Conservation (phyloP, 768 basidiomycete genomes). For the Pulveroboletus sp. region DNA sequence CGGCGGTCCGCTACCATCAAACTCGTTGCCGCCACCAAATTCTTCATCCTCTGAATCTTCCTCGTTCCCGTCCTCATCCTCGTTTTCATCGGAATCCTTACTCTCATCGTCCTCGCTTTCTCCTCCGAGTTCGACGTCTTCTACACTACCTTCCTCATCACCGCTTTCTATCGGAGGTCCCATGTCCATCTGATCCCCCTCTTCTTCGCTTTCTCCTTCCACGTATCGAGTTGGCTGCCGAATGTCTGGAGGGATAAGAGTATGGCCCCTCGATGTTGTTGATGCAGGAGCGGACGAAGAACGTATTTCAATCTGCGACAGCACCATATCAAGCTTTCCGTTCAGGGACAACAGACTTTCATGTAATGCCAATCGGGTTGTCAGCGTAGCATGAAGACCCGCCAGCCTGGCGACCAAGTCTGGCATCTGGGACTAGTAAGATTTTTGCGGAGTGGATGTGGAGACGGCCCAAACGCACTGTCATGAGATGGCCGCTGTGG, state of each 20-base stretch:
- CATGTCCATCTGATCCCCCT: slow-evolving; percentile 56
- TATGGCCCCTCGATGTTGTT: slow-evolving; percentile 41
- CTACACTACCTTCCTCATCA: slow-evolving; percentile 72
- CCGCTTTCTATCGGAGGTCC: slow-evolving; percentile 62
- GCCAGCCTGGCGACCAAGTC: slow-evolving; percentile 87
- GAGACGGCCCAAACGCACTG: slow-evolving; percentile 51
- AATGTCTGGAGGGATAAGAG: slow-evolving; percentile 34
- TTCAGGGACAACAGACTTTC: slow-evolving; percentile 82
- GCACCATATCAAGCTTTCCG: slow-evolving; percentile 89
- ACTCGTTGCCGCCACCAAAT: slow-evolving; percentile 38
- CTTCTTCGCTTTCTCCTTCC: slow-evolving; percentile 78
- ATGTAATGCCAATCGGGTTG: slow-evolving; percentile 76
- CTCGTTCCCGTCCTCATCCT: slow-evolving; percentile 41
- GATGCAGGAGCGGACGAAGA: slow-evolving; percentile 66
- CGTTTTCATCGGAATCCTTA: slow-evolving; percentile 20
- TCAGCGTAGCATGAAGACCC: slow-evolving; percentile 77
- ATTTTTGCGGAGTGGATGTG: not conserved
- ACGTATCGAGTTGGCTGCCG: slow-evolving; percentile 55
- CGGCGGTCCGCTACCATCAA: slow-evolving; percentile 38
- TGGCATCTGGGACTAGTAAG: slow-evolving; percentile 63
- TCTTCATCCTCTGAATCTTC: slow-evolving; percentile 45
- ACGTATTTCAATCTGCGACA: slow-evolving; percentile 90
- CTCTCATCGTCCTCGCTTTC: slow-evolving; percentile 55
- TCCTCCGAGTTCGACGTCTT: slow-evolving; percentile 73
- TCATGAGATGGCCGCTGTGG: slow-evolving; percentile 92